Percentiles rank a stretch among this genome's conserved stretches.
Evolutionary conservation across 1,284 basidiomycete genomes (phyloP).

Genomic region (Leccinum griseonigrum): DNA sequence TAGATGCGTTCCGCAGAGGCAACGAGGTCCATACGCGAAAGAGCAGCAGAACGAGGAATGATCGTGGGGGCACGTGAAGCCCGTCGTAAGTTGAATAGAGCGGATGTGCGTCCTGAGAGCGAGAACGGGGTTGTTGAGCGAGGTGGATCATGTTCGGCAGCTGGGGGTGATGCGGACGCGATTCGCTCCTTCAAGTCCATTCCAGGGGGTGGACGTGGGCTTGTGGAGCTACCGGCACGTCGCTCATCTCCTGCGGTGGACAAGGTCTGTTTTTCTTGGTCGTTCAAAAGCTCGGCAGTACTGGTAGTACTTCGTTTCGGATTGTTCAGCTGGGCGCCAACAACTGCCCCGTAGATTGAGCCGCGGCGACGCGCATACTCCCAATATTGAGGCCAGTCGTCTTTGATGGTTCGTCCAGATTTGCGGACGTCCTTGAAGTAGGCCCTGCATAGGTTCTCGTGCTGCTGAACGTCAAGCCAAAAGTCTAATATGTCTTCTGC

Average conservation of each 20-base stretch:
- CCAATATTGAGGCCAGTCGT: conserved; percentile 98
- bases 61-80: conserved; percentile 81
- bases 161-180: conserved; percentile 44
- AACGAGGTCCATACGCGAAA: conserved; percentile 86
- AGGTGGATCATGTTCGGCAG: conserved; percentile 43
- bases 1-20: conserved; percentile 95
- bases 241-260: conserved; percentile 50
- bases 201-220: conserved; percentile 42
- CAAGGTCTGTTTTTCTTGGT: conserved; percentile 63
- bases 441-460: conserved; percentile 96
- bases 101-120: conserved; percentile 66
- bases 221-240: conserved; percentile 47
- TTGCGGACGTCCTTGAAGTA: conserved; percentile 98
- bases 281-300: conserved; percentile 62
- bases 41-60: conserved; percentile 88
- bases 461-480: conserved; percentile 98
- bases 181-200: conserved; percentile 46
- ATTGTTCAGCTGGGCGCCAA: conserved; percentile 63
- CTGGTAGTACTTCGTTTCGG: conserved; percentile 75
- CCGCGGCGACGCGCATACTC: conserved; percentile 84
- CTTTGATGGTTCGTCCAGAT: conserved; percentile 86
- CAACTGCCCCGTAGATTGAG: conserved; percentile 88
- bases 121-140: conserved; percentile 81
- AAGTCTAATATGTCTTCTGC: conserved; percentile 97
- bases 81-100: conserved; percentile 67